Evolutionary conservation across 768 basidiomycete genomes (phyloP), one percentile per base, ranked within the genome.

Genomic region (Auricularia cornea): DNA sequence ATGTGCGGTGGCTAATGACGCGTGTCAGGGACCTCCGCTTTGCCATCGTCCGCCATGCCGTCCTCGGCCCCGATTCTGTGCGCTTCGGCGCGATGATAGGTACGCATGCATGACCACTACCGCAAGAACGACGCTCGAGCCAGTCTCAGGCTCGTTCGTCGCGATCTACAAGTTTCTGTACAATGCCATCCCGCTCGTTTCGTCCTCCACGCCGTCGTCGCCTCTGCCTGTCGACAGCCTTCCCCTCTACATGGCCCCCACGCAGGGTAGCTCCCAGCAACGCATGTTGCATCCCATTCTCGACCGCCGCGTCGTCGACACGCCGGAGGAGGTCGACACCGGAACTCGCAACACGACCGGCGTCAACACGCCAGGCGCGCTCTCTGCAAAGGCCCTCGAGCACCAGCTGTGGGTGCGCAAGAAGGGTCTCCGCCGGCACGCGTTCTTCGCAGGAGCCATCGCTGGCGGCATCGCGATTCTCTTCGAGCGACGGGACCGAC

Each of bases 51-150:
- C 83, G 88, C 3, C 89, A 84, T 76, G 94, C 93, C 0, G 77
- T 96, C 52, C 90, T 97, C 67, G 94, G 94, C 0, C 66, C 78
- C 48, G 94, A 97, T 70, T 87, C 91, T 0, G 82, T 89, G 70
- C 79, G 94, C 23, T 95, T 96, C 66, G 91, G 87, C 3, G 85
- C 87, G 0, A 95, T 95, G 92, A 78, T 98, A 40, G 93, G 92
- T 87, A 65, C 41, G 73, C 73, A 66, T 48, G 59, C 28, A 26
- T 59, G 66, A 29, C 33, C 8, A 4, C 23, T 20, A 28, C 44
- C 31, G 32, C 14, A 26, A 52, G 41, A 44, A 40, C 59, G 41
- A 40, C 60, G 30, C n/a, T 11, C 16, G 29, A 61, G n/a, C 29
- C 10, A 8, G 28, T 44, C 20, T 11, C 66, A 90, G 90, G 86